Evolutionary conservation across 2,329 filamentous ascomycete species (phyloP).

Genomic region (Sporothrix brunneoviolacea): DNA sequence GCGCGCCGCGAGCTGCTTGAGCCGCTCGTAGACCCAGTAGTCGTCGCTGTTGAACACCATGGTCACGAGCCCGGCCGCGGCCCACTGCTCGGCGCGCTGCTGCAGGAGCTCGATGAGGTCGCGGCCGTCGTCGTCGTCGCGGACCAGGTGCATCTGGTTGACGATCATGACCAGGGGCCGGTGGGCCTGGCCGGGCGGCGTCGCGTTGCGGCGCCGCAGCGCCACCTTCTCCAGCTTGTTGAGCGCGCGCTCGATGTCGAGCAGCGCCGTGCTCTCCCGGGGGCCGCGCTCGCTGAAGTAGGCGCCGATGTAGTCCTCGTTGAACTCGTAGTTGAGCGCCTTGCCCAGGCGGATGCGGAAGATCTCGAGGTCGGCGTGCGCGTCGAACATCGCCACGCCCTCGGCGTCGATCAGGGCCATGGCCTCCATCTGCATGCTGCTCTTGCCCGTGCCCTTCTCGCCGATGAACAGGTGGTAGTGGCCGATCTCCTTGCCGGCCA

Average conservation of each 20-base stretch:
- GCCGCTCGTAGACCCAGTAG: constrained; percentile 94
- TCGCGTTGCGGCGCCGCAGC: constrained; percentile 55
- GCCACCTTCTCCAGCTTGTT: constrained; percentile 98
- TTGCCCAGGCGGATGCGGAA: constrained; percentile 90
- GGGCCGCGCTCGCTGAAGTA: constrained; percentile 93
- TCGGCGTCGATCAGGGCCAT: constrained; percentile 91
- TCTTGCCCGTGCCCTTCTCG: constrained; percentile 95
- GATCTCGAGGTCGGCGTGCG: constrained; percentile 90
- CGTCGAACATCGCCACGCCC: constrained; percentile 90
- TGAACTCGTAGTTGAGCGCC: constrained; percentile 90
- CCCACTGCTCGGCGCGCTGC: constrained; percentile 94
- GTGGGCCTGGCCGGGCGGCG: constrained; percentile 35
- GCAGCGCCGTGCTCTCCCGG: constrained; percentile 79
- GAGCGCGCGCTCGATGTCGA: constrained; percentile 93
- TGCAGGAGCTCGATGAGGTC: constrained; percentile 92
- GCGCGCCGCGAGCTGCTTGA: constrained; percentile 86
- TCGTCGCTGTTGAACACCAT: constrained; percentile 95
- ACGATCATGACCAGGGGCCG: constrained; percentile 81
- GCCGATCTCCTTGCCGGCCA: constrained; percentile 63
- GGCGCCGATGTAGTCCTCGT: constrained; percentile 95
- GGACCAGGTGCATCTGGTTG: constrained; percentile 85
- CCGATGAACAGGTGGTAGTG: constrained; percentile 90
- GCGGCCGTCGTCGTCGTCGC: constrained; percentile 87
- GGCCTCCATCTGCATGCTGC: constrained; percentile 88
- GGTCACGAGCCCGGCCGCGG: constrained; percentile 82